Percentiles rank a stretch among this genome's conserved stretches.
These are phyloP conservation scores for Termitomyces sp. DNA, from an alignment of 768 basidiomycete species.

Conservation along the genomic window DNA sequence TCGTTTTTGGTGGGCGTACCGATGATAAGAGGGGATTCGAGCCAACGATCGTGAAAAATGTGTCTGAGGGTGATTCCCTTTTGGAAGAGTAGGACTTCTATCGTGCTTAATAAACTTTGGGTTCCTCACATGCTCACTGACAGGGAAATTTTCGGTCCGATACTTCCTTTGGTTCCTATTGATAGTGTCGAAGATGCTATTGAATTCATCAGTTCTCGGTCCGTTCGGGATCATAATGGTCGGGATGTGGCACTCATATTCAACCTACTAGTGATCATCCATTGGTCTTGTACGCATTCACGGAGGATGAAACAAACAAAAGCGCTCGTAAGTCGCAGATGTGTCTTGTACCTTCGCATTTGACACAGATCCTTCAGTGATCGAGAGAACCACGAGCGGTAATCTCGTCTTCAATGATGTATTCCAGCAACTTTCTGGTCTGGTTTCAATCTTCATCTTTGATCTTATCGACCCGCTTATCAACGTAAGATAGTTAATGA, in stretches of 20 bases:
- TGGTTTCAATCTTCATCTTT: slow-evolving; percentile 10
- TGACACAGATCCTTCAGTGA: slow-evolving; percentile 29
- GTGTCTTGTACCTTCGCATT: neutral
- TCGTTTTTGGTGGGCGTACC: slow-evolving; percentile 47
- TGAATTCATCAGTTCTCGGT: slow-evolving; percentile 49
- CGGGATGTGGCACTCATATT: neutral
- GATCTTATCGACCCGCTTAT: neutral
- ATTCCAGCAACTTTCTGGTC: slow-evolving; percentile 46
- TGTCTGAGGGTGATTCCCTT: slow-evolving; percentile 47
- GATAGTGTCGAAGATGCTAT: slow-evolving; percentile 51
- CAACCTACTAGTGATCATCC: slow-evolving; percentile 41
- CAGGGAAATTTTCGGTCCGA: slow-evolving; percentile 72
- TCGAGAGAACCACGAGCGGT: slow-evolving; percentile 52
- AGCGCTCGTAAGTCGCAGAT: slow-evolving; percentile 25
- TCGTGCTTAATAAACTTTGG: neutral
- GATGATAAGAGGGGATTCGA: slow-evolving; percentile 44
- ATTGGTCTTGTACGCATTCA: slow-evolving; percentile 62
- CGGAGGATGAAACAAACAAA: slow-evolving; percentile 36
- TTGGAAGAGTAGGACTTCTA: slow-evolving; percentile 43
- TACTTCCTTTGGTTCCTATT: slow-evolving; percentile 58
- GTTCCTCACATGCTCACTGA: neutral
- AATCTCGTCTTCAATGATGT: slow-evolving; percentile 54
- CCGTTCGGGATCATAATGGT: slow-evolving; percentile 7
- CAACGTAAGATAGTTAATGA: slow-evolving; percentile 15
- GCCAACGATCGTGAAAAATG: slow-evolving; percentile 54